Evolutionary conservation across 2,329 filamentous ascomycete species (phyloP), one percentile per base, ranked within the genome.

Genomic region (Exophiala lecanii-corni): DNA sequence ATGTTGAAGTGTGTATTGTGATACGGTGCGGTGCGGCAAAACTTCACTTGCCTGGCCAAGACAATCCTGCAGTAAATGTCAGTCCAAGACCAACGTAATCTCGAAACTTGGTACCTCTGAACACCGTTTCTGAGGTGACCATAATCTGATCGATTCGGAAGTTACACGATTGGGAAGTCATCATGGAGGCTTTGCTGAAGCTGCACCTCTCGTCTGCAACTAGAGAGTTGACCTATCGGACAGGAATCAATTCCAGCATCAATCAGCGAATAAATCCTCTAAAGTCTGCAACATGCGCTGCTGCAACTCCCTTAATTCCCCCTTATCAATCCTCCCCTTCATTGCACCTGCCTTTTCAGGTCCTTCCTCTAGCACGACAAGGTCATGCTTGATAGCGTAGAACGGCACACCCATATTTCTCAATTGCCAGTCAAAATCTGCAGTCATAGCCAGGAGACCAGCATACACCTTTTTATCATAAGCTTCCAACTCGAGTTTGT

Each of bases 391-490:
- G 19, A 75, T 72, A 4, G 71, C 73, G 55, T 81, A 82, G 57
- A 82, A 82, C 0, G 79, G 79, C 25, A 82, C 72, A 6, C 74
- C 77, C 21, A 84, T 58, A 5, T 61, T 65, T 43, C 75, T 75
- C 35, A 85, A 59, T 50, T 78, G 76, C 1, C 62, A 59, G 5
- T 66, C 69, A 61, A 82, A 76, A 10, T 73, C 72, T n/a, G 69
- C 66, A 0, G 74, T 70, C 80, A 85, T 82, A 9, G 75, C 67
- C 30, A 63, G 62, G 38, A 75, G 73, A 2, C 79, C 79, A 41
- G 67, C 70, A 53, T 82, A 76, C 12, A 84, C 76, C 56, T 84
- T 84, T 39, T 64, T 62, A 51, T 84, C 79, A 56, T 79, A 84
- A 15, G 67, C 66, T 20, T 65, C 58, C 5, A 84, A 62, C 58